Conservation (phyloP, 164 flowering plant genomes). For the Nymphaea thermarum region DNA sequence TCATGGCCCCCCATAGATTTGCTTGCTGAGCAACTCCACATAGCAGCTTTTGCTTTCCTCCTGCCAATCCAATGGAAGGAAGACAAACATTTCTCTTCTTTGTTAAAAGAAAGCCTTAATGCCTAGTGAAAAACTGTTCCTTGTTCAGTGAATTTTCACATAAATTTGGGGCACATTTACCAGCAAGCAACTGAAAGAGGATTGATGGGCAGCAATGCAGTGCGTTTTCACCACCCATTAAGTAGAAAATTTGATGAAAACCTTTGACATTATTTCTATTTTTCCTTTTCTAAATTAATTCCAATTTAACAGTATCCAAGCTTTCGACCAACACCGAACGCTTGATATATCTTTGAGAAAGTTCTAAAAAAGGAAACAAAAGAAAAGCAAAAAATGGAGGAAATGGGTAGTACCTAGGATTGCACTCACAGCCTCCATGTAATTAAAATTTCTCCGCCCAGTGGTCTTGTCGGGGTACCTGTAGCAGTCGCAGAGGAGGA, state of each 20-base stretch:
- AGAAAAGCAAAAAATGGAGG: neutral
- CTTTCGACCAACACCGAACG: too few species aligned
- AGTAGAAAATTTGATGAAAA: too few species aligned
- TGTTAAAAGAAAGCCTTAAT: neutral
- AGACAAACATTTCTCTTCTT: neutral
- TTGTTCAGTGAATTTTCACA: too few species aligned
- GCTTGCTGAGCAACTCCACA: slow-evolving; percentile 6
- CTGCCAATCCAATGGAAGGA: neutral
- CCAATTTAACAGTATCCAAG: too few species aligned
- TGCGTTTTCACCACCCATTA: too few species aligned
- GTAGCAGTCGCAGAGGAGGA: slow-evolving; percentile 1
- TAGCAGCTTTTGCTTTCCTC: neutral
- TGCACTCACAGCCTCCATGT: slow-evolving; percentile 1
- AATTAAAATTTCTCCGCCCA: neutral
- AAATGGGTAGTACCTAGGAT: neutral
- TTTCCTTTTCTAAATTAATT: too few species aligned
- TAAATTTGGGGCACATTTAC: too few species aligned
- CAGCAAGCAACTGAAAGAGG: too few species aligned
- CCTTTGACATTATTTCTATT: too few species aligned
- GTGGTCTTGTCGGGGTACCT: neutral
- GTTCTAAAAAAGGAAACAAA: too few species aligned
- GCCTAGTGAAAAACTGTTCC: neutral
- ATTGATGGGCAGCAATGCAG: too few species aligned
- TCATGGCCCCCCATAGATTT: slow-evolving; percentile 1
- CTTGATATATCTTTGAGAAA: too few species aligned